These are phyloP conservation scores for Podospora didyma DNA, from an alignment of 495 filamentous ascomycete genomes.

Conservation along the genomic window DNA sequence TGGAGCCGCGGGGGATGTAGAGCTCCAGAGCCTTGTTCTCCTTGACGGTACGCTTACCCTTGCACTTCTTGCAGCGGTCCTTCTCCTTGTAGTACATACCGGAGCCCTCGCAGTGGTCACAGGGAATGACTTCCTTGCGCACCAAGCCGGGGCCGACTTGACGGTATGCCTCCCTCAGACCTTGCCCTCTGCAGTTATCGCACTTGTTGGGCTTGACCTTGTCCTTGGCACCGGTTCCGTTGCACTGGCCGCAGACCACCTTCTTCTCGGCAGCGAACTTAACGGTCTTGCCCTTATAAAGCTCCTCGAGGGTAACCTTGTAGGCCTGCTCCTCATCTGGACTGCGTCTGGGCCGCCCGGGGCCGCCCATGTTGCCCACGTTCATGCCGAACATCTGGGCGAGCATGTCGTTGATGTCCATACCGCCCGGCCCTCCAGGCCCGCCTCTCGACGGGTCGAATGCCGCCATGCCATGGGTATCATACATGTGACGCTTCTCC, in stretches of 20 bases:
- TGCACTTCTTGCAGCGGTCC: slow-evolving; percentile 98
- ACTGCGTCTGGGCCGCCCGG: slow-evolving; percentile 63
- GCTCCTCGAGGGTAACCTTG: slow-evolving; percentile 82
- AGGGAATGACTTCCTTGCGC: slow-evolving; percentile 67
- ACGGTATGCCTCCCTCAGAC: slow-evolving; percentile 65
- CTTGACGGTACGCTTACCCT: slow-evolving; percentile 74
- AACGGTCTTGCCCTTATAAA: slow-evolving; percentile 98
- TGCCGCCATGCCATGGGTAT: slow-evolving; percentile 91
- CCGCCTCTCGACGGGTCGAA: slow-evolving; percentile 68
- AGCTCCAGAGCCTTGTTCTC: slow-evolving; percentile 92
- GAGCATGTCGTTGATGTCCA: slow-evolving; percentile 86
- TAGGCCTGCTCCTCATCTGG: slow-evolving; percentile 86
- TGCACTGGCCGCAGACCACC: slow-evolving; percentile 79
- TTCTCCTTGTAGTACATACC: slow-evolving; percentile 87
- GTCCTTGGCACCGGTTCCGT: slow-evolving; percentile 86
- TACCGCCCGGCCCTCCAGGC: slow-evolving; percentile 58
- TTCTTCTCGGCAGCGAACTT: slow-evolving; percentile 94
- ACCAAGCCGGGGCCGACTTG: slow-evolving; percentile 78
- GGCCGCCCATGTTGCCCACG: slow-evolving; percentile 55
- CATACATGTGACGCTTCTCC: slow-evolving; percentile 85
- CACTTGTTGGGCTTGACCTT: slow-evolving; percentile 85
- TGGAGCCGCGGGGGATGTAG: slow-evolving; percentile 87
- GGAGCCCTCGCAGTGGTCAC: slow-evolving; percentile 73
- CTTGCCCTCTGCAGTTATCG: slow-evolving; percentile 74
- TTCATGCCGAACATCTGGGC: slow-evolving; percentile 85